Evolutionary conservation across 306 rosid species (phyloP), one percentile per base, ranked within the genome.

Genomic region (Rosa rugosa): DNA sequence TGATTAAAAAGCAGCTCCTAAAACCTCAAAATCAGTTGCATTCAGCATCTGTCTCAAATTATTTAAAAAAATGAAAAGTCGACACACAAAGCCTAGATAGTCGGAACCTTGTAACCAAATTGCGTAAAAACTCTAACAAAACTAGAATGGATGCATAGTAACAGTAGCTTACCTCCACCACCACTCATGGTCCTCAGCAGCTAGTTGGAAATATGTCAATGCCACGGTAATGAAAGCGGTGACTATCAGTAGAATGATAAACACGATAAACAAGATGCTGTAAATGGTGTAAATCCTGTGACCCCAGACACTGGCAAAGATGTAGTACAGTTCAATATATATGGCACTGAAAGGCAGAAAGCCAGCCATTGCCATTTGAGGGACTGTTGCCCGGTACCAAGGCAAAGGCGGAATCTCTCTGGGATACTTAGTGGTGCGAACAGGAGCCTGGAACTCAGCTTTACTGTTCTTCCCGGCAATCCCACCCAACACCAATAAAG

Each of bases 341-440:
- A 90, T 86, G 38, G 91, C 91, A 81, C 91, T 88, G 83, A 90
- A 90, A 53, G 94, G 94, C 78, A 90, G 81, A 77, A 88, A 88
- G 6, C 94, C 94, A 6, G 94, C 94, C 90, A 90, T 86, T 76
- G 94, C 94, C 90, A 90, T 90, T 81, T 90, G 94, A 11, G 94
- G 91, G 74, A 88, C 65, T 20, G 91, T 36, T 34, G 83, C 86
- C 36, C 94, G 83, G 80, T 86, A 90, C 94, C 94, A 90, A 40
- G 94, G 91, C 85, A 90, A 66, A 38, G 91, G 76, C 23, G 94
- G 94, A 77, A 90, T 90, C 85, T 90, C 91, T 83, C 94, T 75
- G 47, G 94, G 91, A 70, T 86, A 88, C 70, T 88, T 90, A 16
- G 90, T 83, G 53, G 91, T 90, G 41, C 88, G 90, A 63, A 75